Evolutionary conservation across 495 filamentous ascomycete species (phyloP).

Genomic region (Neurospora tetrasperma): DNA sequence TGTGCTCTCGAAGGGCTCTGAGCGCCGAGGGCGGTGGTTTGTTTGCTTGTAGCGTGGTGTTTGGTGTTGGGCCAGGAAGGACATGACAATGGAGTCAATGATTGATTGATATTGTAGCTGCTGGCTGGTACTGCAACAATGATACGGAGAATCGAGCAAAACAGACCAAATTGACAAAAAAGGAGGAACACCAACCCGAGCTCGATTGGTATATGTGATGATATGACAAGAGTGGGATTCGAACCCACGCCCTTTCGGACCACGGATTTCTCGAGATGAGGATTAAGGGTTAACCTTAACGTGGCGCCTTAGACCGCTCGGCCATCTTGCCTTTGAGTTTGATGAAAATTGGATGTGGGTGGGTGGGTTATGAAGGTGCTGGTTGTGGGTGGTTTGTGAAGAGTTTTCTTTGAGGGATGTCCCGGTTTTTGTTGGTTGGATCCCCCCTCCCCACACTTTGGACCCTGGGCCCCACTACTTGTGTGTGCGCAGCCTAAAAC

Average conservation of each 20-base stretch:
- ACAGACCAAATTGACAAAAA: neutral
- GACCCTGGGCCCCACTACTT: too few relatives aligned
- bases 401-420: neutral
- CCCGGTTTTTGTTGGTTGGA: too few relatives aligned
- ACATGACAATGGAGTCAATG: neutral
- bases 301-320: too few relatives aligned
- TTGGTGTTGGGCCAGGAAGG: neutral
- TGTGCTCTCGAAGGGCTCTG: neutral
- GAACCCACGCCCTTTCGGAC: slow-evolving; percentile 26
- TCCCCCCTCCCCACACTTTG: too few relatives aligned
- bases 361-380: neutral
- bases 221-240: slow-evolving; percentile 28
- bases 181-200: neutral
- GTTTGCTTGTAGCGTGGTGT: neutral
- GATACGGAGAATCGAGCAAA: neutral
- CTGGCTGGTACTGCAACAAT: neutral
- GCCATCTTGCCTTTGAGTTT: neutral
- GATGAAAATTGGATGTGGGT: neutral
- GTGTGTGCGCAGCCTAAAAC: too few relatives aligned
- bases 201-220: neutral
- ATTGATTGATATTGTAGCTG: neutral
- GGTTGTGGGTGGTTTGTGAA: neutral
- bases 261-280: too few relatives aligned
- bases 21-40: neutral
- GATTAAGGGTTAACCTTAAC: too few relatives aligned